These are phyloP conservation scores for Sugiyamaella boreocaroliniensis DNA, from an alignment of 805 yeast genomes.

Conservation along the genomic window DNA sequence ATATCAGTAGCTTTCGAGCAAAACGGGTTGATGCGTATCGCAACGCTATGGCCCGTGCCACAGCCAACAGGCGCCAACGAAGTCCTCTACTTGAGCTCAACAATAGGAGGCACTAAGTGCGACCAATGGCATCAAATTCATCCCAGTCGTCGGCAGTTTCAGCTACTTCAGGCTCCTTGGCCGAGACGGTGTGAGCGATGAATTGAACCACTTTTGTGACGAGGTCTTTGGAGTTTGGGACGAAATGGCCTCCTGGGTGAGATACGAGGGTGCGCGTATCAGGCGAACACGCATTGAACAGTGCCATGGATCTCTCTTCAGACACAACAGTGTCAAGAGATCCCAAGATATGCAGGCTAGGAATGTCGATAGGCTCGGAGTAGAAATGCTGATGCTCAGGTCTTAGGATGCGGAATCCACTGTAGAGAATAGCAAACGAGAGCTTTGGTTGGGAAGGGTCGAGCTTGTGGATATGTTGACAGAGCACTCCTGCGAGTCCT, in stretches of 20 bases:
- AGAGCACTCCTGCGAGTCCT: slow-evolving; percentile 66
- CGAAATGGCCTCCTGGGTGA: slow-evolving; percentile 97
- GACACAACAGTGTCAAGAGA: slow-evolving; percentile 82
- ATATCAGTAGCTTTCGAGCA: background rate
- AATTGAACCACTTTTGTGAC: slow-evolving; percentile 29
- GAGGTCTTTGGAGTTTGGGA: slow-evolving; percentile 73
- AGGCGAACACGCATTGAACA: slow-evolving; percentile 46
- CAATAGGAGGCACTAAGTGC: background rate
- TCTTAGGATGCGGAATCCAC: slow-evolving; percentile 44
- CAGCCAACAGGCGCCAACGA: background rate
- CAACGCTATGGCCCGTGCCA: background rate
- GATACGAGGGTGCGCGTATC: slow-evolving; percentile 44
- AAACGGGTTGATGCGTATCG: background rate
- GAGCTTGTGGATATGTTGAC: slow-evolving; percentile 50
- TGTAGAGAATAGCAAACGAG: slow-evolving; percentile 68
- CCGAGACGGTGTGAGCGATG: slow-evolving; percentile 9
- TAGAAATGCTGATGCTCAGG: slow-evolving; percentile 28
- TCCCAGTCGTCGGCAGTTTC: slow-evolving; percentile 30
- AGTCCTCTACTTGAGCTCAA: background rate
- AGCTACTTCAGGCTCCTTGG: background rate
- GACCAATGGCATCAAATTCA: slow-evolving; percentile 33
- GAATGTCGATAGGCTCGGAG: slow-evolving; percentile 30
- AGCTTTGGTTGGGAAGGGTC: slow-evolving; percentile 48
- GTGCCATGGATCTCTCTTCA: slow-evolving; percentile 55
- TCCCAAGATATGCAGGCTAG: slow-evolving; percentile 75